Evolutionary conservation across 208 protist species (phyloP).

Genomic region (Leptomonas pyrrhocoris): DNA sequence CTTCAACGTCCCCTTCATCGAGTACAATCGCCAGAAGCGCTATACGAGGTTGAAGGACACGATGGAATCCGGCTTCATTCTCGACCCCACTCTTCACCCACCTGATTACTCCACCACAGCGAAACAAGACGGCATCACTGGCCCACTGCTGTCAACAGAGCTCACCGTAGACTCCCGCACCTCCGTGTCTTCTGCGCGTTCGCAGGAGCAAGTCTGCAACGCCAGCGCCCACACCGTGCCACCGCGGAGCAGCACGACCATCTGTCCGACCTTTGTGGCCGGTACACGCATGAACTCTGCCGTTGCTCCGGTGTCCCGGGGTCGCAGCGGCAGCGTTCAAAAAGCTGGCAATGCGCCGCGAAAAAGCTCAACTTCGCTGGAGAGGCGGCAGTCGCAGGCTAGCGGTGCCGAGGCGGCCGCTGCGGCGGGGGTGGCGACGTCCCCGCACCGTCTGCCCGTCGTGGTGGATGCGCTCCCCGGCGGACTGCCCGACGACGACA

Average conservation of each 20-base stretch:
- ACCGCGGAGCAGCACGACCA: neutral
- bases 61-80: slow-evolving; percentile 19
- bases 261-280: neutral
- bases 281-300: neutral
- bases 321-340: neutral
- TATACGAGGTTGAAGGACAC: neutral
- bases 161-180: neutral
- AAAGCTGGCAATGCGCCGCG: neutral
- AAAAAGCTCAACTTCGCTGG: neutral
- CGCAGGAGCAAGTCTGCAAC: slow-evolving; percentile 3
- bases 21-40: neutral
- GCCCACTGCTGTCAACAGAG: neutral
- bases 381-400: slow-evolving; percentile 3
- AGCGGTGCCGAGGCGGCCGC: slow-evolving; percentile 2
- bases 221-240: slow-evolving; percentile 5
- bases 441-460: neutral
- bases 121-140: neutral
- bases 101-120: neutral
- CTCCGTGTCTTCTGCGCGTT: neutral
- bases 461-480: neutral
- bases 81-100: slow-evolving; percentile 30
- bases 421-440: neutral
- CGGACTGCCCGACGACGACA: neutral
- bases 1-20: slow-evolving; percentile 61
- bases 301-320: neutral